Evolutionary conservation across 140 eudicot genomes (phyloP).

Genomic region (Senecio squalidus): DNA sequence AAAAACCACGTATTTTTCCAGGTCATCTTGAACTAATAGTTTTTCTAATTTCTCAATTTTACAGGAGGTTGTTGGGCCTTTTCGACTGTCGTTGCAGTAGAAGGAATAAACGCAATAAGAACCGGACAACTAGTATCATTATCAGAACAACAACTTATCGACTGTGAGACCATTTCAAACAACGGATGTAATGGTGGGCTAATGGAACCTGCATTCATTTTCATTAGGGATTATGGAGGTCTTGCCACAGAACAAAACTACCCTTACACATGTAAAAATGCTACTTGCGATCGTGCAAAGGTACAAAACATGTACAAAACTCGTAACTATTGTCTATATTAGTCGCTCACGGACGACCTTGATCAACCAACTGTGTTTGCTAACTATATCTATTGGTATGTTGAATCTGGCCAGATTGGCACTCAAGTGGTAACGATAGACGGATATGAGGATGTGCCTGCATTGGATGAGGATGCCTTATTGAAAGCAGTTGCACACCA

Average conservation of each 20-base stretch:
- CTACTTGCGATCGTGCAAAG: slow-evolving; percentile 43
- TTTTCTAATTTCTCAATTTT: background rate
- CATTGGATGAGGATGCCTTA: slow-evolving; percentile 50
- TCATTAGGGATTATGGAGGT: slow-evolving; percentile 54
- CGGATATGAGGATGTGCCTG: slow-evolving; percentile 74
- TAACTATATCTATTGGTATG: background rate
- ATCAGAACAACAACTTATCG: slow-evolving; percentile 78
- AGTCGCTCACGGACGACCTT: background rate
- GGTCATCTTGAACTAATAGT: background rate
- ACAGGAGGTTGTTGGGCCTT: slow-evolving; percentile 93
- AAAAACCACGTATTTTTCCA: background rate
- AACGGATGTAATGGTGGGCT: slow-evolving; percentile 78
- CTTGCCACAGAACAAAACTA: slow-evolving; percentile 51
- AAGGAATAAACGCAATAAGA: slow-evolving; percentile 63
- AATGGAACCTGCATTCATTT: slow-evolving; percentile 67
- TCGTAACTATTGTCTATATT: too few relatives aligned
- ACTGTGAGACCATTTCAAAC: slow-evolving; percentile 55
- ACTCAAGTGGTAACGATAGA: slow-evolving; percentile 62
- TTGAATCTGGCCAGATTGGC: slow-evolving; percentile 9
- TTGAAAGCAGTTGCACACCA: slow-evolving; percentile 65
- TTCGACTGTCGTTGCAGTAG: slow-evolving; percentile 62
- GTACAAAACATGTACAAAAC: slow-evolving; percentile 23
- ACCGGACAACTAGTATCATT: slow-evolving; percentile 50
- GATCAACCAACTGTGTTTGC: background rate
- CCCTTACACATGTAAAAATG: slow-evolving; percentile 56